Percentiles rank a stretch among this genome's conserved stretches.
Conservation (phyloP, 352 stramenopile species). For the Phytophthora boehmeriae region DNA sequence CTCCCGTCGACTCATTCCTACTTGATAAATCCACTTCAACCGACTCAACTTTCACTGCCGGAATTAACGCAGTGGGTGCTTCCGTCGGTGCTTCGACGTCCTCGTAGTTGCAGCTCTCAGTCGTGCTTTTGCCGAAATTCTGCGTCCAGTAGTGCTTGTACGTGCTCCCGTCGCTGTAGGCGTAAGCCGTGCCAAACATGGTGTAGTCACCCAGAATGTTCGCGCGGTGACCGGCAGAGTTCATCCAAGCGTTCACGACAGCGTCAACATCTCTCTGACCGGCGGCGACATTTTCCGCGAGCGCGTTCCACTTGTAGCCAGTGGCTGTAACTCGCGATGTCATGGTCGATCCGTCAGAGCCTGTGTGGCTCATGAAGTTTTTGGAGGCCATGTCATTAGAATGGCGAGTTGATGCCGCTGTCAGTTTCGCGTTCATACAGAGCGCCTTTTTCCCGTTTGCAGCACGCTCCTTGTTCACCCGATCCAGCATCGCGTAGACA, state of each 20-base stretch:
- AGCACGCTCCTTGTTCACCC: constrained; percentile 48
- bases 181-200: constrained; percentile 34
- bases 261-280: constrained; percentile 36
- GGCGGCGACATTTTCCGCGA: constrained; percentile 55
- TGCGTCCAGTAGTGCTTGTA: constrained; percentile 63
- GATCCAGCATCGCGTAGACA: constrained; percentile 12
- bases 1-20: not conserved
- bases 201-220: constrained; percentile 52
- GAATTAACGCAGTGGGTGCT: not conserved
- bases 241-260: constrained; percentile 61
- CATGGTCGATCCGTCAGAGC: constrained; percentile 46
- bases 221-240: constrained; percentile 43
- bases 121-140: constrained; percentile 38
- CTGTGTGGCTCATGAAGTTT: constrained; percentile 52
- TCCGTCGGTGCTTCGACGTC: constrained; percentile 10
- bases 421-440: constrained; percentile 42
- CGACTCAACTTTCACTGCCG: not conserved
- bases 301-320: constrained; percentile 44
- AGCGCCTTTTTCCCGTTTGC: constrained; percentile 29
- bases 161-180: constrained; percentile 29
- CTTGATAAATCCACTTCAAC: not conserved
- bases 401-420: constrained; percentile 16
- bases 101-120: constrained; percentile 27
- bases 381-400: constrained; percentile 43
- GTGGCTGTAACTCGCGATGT: constrained; percentile 31